phyloP scores from a whole-genome alignment of 768 basidiomycete genomes.

The Pleurotus cornucopiae region DNA sequence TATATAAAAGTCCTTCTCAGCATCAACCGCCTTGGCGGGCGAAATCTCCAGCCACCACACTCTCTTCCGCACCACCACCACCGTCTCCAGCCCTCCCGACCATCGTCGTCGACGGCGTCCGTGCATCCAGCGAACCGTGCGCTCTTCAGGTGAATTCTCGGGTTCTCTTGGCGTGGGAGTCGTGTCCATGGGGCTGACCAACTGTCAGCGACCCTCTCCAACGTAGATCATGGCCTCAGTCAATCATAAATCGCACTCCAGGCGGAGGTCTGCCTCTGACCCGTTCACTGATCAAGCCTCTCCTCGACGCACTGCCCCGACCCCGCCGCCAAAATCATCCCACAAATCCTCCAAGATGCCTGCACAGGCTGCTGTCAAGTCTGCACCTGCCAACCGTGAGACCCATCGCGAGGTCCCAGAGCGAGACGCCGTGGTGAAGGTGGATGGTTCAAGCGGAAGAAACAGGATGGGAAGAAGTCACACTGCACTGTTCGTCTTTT shows the following conservation, averaged over 20 bases:
- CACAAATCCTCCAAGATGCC: conserved; percentile 28
- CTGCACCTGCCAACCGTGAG: conserved; percentile 20
- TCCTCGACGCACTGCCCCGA: conserved; percentile 21
- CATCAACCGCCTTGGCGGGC: too few relatives aligned
- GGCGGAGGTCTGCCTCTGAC: conserved; percentile 46
- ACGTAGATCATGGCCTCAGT: conserved; percentile 26
- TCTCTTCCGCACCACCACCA: conserved; percentile 14
- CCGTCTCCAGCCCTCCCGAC: conserved; percentile 2
- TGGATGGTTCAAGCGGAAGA: conserved; percentile 32
- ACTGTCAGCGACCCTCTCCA: conserved; percentile 9
- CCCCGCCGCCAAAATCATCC: conserved; percentile 31
- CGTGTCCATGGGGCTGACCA: background rate
- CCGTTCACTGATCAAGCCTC: conserved; percentile 43
- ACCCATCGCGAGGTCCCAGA: conserved; percentile 49
- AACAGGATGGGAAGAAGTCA: conserved; percentile 56
- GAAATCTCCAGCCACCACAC: background rate
- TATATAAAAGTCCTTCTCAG: too few relatives aligned
- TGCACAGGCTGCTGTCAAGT: conserved; percentile 23
- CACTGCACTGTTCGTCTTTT: conserved; percentile 44
- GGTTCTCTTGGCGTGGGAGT: background rate
- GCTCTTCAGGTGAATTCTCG: too few relatives aligned
- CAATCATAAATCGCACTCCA: conserved; percentile 24
- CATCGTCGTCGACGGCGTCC: too few relatives aligned
- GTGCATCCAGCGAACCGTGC: too few relatives aligned
- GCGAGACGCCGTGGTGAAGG: conserved; percentile 59